Base-by-base conservation (phyloP, 2,329 filamentous ascomycete species). In the Verticillium nonalfalfae region DNA sequence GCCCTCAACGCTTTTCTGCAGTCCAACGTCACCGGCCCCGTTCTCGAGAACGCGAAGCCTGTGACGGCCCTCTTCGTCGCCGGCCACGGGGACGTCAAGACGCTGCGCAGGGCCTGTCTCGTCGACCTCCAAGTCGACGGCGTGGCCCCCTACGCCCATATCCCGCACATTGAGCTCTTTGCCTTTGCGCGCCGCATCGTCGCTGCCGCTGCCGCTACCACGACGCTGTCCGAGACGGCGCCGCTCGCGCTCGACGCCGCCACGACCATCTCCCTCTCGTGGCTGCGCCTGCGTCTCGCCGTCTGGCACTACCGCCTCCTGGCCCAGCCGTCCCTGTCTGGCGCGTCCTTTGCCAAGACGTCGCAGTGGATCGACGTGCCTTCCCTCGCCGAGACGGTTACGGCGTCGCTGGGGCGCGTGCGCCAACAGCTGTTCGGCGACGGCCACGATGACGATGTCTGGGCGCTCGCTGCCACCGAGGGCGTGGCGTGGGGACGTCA, bases 21-120 rank as follows among this genome's bases (percentile, higher is more conserved):
- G 73, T 86, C 87, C 1, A 97, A 92, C 71, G 90, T 96, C 60
- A 97, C 93, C 3, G 93, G 93, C 0, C 93, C 93, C 1, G 88
- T 92, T 0, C 78, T 96, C n/a, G 76, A 79, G 6, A 59, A 59
- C 56, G 10, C 54, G 13, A 56, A 9, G 13, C 54, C 14, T 9
- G 33, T 35, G 15, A 34, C 54, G 26, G 26, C 14, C 18, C 6
- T 11, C 54, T 56, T 56, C 11, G 31, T 35, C 45, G 59, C 66
- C 52, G 52, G 62, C 36, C 59, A 68, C 2, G 60, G 81, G n/a
- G 72, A 76, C 36, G 63, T 65, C 1, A 66, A 74, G 4, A 77
- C 83, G 60, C 67, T 76, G n/a, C 74, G 76, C 34, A 71, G 81
- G 3, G 79, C 40, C 2, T 86, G 93, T 59, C 78, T 96, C n/a